These are phyloP conservation scores for Nadsonia commutata DNA, from an alignment of 1,139 yeast genomes.

Conservation along the genomic window DNA sequence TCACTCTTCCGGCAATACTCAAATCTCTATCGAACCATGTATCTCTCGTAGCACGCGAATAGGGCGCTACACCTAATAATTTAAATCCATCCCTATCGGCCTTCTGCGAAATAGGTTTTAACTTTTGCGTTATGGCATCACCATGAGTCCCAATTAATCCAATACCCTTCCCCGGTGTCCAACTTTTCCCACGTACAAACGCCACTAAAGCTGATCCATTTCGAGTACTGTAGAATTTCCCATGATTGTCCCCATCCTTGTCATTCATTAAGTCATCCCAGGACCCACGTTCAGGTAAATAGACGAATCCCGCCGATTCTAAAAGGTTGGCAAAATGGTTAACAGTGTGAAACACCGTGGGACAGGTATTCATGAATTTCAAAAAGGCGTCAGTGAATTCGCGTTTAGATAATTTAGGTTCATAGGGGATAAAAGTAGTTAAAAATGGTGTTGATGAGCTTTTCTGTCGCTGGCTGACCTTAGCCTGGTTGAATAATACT, in stretches of 20 bases:
- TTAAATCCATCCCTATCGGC: slow-evolving; percentile 50
- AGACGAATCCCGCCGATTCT: slow-evolving; percentile 36
- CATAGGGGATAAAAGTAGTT: slow-evolving; percentile 20
- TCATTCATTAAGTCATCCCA: slow-evolving; percentile 46
- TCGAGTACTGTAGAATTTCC: slow-evolving; percentile 58
- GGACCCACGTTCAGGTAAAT: slow-evolving; percentile 50
- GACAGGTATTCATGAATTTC: slow-evolving; percentile 64
- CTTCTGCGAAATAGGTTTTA: slow-evolving; percentile 69
- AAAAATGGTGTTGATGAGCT: too few species aligned
- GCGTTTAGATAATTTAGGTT: slow-evolving; percentile 3
- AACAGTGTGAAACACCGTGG: slow-evolving; percentile 88
- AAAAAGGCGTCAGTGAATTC: slow-evolving; percentile 41
- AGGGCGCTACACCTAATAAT: slow-evolving; percentile 79
- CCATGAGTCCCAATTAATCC: slow-evolving; percentile 83
- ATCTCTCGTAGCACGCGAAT: slow-evolving; percentile 62
- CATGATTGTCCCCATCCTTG: slow-evolving; percentile 31
- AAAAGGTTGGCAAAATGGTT: slow-evolving; percentile 30
- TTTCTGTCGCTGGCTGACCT: too few species aligned
- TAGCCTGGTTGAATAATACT: not conserved
- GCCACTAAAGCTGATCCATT: slow-evolving; percentile 76
- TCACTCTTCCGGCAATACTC: slow-evolving; percentile 76
- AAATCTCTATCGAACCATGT: slow-evolving; percentile 86
- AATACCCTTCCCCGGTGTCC: slow-evolving; percentile 60
- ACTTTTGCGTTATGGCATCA: slow-evolving; percentile 53
- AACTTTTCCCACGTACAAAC: slow-evolving; percentile 52